Conservation (phyloP, 305 asterid species). For the Solanum hybrid region DNA sequence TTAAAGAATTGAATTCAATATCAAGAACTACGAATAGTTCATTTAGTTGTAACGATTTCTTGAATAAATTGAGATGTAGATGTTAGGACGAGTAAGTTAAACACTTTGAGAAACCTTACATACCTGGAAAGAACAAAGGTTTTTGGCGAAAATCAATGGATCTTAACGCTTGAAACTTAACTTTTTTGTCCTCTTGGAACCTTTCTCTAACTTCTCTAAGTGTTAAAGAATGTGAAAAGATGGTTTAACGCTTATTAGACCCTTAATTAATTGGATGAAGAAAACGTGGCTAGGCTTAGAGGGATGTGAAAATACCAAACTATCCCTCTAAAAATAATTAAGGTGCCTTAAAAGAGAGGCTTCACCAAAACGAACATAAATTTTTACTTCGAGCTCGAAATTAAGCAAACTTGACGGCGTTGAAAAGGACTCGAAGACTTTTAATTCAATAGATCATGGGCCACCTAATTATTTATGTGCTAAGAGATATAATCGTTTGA, state of each 20-base stretch:
- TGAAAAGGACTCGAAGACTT: no score
- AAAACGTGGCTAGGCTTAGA: background rate
- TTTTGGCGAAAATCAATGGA: background rate
- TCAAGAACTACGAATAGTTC: background rate
- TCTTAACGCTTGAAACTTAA: background rate
- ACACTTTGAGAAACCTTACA: background rate
- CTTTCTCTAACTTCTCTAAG: background rate
- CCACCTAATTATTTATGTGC: background rate
- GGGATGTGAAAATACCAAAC: background rate
- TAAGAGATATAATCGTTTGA: background rate
- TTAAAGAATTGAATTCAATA: background rate
- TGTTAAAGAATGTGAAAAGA: background rate
- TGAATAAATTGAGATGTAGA: background rate
- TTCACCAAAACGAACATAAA: background rate
- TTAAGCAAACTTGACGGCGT: background rate
- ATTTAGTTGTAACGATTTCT: background rate
- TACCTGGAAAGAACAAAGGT: background rate
- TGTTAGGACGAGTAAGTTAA: background rate
- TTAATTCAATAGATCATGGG: no score
- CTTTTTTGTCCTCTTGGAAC: background rate
- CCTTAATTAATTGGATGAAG: background rate
- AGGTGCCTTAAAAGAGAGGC: background rate
- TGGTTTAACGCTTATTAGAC: background rate
- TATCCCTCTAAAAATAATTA: background rate
- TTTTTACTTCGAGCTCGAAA: background rate